phyloP scores from a whole-genome alignment of 768 basidiomycete species.

The Xerocomellus chrysenteron region DNA sequence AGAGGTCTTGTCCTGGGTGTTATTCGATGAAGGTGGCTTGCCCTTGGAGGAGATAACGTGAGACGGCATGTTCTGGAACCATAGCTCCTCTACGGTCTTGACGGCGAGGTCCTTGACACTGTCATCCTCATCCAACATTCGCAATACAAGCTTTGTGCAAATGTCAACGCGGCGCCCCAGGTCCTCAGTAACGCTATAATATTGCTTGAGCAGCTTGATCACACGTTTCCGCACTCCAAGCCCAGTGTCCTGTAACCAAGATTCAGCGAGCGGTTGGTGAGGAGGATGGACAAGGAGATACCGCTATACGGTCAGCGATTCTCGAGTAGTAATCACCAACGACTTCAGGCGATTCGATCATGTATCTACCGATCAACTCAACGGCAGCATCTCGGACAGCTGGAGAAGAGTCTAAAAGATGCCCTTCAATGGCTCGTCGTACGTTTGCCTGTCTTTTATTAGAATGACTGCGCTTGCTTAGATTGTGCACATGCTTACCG shows the following conservation, averaged over 20 bases:
- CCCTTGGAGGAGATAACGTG: conserved; percentile 40
- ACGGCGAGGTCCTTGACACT: conserved; percentile 90
- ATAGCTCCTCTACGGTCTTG: conserved; percentile 87
- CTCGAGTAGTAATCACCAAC: conserved; percentile 85
- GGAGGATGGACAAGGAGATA: conserved; percentile 38
- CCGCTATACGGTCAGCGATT: conserved; percentile 88
- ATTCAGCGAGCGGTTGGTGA: background rate
- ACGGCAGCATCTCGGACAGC: conserved; percentile 96
- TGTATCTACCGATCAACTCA: conserved; percentile 96
- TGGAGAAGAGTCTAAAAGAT: conserved; percentile 88
- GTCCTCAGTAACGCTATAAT: conserved; percentile 67
- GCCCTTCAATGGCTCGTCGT: conserved; percentile 82
- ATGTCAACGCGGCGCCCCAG: conserved; percentile 71
- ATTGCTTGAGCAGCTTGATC: conserved; percentile 87
- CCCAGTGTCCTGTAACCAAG: conserved; percentile 75
- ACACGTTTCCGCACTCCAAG: conserved; percentile 92
- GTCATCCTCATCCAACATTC: conserved; percentile 93
- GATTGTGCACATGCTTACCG: conserved; percentile 45
- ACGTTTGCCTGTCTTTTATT: conserved; percentile 59
- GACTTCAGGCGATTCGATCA: conserved; percentile 86
- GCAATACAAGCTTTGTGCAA: conserved; percentile 72
- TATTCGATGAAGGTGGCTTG: conserved; percentile 29
- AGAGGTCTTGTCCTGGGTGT: conserved; percentile 49
- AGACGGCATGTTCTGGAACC: conserved; percentile 57
- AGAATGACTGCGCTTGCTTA: background rate